Percentiles rank a stretch among this genome's conserved stretches.
These are phyloP conservation scores for Sporisorium graminicola DNA, from an alignment of 1,284 basidiomycete species.

Conservation along the genomic window DNA sequence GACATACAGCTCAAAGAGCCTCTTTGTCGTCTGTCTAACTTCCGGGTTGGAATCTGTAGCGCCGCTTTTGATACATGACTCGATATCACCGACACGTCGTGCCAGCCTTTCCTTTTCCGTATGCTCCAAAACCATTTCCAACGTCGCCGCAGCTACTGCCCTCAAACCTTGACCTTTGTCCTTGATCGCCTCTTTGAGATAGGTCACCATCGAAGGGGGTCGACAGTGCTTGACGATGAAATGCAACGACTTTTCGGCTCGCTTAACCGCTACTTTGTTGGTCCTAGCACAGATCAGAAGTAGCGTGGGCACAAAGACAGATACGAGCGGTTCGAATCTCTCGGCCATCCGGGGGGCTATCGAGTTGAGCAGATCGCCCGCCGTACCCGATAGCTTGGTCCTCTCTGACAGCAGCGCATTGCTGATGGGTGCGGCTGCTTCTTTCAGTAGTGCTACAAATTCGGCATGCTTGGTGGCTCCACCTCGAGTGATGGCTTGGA, in stretches of 20 bases:
- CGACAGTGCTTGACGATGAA: constrained; percentile 72
- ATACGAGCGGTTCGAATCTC: constrained; percentile 70
- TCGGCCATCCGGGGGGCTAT: constrained; percentile 71
- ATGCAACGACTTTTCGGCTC: constrained; percentile 71
- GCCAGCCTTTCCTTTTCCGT: constrained; percentile 63
- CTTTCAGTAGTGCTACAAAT: constrained; percentile 50
- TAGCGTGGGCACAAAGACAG: constrained; percentile 71
- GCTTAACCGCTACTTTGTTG: constrained; percentile 72
- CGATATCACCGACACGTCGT: constrained; percentile 68
- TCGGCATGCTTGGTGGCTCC: constrained; percentile 57
- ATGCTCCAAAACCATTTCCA: constrained; percentile 65
- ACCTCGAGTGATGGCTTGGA: constrained; percentile 60
- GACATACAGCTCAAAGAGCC: constrained; percentile 71
- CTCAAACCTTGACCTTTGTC: constrained; percentile 69
- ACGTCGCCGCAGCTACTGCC: constrained; percentile 32
- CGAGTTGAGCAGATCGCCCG: constrained; percentile 72
- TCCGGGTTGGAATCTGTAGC: constrained; percentile 72
- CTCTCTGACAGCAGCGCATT: constrained; percentile 71
- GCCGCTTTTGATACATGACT: constrained; percentile 70
- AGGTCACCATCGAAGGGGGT: constrained; percentile 66
- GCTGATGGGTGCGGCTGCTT: constrained; percentile 41
- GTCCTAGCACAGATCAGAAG: constrained; percentile 72
- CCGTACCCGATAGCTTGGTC: constrained; percentile 72
- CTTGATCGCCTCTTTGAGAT: constrained; percentile 69
- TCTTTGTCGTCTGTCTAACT: constrained; percentile 71